Evolutionary conservation across 2,329 filamentous ascomycete genomes (phyloP), one percentile per base, ranked within the genome.

Genomic region (Chalara sp.): DNA sequence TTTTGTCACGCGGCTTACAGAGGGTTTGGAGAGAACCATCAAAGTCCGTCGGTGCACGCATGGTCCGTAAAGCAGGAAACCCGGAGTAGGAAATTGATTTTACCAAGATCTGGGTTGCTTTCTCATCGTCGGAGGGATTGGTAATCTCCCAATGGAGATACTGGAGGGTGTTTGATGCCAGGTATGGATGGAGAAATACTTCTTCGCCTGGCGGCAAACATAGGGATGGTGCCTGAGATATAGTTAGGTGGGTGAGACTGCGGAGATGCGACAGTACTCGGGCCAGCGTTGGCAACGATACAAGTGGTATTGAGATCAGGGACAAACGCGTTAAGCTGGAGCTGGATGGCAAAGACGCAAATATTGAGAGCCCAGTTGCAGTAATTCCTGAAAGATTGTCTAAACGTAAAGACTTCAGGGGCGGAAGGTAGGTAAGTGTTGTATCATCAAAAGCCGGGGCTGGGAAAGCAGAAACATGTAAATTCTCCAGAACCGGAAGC

Each of bases 41-140:
- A 1, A 84, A 78, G 56, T 91, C 87, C 51, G 80, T 80, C 1
- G 85, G 87, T 0, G 80, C 73, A 49, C 86, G 79, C 13, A 90
- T 68, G 1, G 63, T 70, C 7, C 70, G 71, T 7, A 91, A 73
- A 0, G 69, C 64, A 0, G 87, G 86, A 60, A 91, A 87, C 0
- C 80, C 81, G 5, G 70, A 70, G 1, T 76, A 74, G 5, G 67
- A 67, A 56, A 90, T 86, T 59, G 81, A 81, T 52, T 73, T 72
- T 1, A 84, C 80, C 6, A 90, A 72, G 44, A 86, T 79, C 5
- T 75, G 72, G 47, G 86, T 83, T 1, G 84, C 80, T 45, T 71
- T 75, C 44, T 56, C 65, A 28, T 67, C 63, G 28, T 67, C 63
- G 13, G 59, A 53, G 5, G 58, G 51, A 48, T 58, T 58, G 6